Conservation (phyloP, 2,329 filamentous ascomycete species). For the Penicillium sumatraense region DNA sequence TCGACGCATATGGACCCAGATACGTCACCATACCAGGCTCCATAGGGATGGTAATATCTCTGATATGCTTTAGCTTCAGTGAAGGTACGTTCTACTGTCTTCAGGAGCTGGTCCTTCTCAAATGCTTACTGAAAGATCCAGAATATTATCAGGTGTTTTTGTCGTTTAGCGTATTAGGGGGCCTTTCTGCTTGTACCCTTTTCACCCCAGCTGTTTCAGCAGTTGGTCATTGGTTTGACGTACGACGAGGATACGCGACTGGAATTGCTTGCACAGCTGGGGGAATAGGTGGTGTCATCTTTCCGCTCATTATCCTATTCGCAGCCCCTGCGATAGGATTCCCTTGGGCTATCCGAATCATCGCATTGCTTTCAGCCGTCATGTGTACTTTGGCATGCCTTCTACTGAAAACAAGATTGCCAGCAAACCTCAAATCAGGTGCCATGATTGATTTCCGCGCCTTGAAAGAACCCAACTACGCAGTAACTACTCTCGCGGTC, state of each 20-base stretch:
- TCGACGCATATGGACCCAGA: conserved; percentile 1
- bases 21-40: conserved; percentile 9
- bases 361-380: conserved; percentile 28
- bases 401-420: conserved; percentile 28
- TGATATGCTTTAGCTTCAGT: conserved; percentile 26
- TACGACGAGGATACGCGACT: conserved; percentile 36
- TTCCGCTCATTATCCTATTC: conserved; percentile 39
- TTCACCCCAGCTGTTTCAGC: conserved; percentile 37
- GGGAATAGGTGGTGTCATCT: conserved; percentile 40
- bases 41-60: conserved; percentile 15
- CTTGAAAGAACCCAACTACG: conserved; percentile 29
- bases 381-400: conserved; percentile 26
- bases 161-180: conserved; percentile 40
- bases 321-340: conserved; percentile 36
- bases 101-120: neutral
- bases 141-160: conserved; percentile 46
- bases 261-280: conserved; percentile 41
- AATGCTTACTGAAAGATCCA: conserved; percentile 5
- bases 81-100: conserved; percentile 20
- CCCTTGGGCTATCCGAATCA: conserved; percentile 36
- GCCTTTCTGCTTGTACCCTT: conserved; percentile 35
- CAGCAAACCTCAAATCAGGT: conserved; percentile 23
- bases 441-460: conserved; percentile 27
- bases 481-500: conserved; percentile 23
- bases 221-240: conserved; percentile 42